Conservation (phyloP, 139 green algal species). For the Chlorella sp. region DNA sequence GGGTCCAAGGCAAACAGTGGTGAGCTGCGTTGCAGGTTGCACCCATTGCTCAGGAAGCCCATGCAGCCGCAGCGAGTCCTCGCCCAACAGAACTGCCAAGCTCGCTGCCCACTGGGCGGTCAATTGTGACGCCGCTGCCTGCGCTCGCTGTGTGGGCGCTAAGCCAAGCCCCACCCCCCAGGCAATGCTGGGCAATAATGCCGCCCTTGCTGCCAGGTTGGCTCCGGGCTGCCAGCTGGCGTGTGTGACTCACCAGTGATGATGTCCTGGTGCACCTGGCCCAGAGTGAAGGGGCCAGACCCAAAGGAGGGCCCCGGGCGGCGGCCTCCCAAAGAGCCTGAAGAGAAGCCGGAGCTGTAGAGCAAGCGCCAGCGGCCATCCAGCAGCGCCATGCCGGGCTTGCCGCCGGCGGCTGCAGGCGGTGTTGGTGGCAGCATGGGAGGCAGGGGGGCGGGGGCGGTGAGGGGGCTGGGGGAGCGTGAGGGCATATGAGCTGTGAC, state of each 20-base stretch:
- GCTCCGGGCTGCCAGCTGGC: too few species aligned
- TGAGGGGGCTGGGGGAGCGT: background rate
- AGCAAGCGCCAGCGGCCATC: conserved; percentile 61
- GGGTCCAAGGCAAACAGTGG: too few species aligned
- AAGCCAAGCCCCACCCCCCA: background rate
- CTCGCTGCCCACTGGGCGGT: too few species aligned
- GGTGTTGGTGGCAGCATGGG: background rate
- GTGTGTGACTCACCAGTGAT: background rate
- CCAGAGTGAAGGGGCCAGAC: conserved; percentile 56
- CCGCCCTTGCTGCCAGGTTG: too few species aligned
- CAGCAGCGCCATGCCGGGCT: conserved; percentile 51
- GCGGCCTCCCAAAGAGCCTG: conserved; percentile 61
- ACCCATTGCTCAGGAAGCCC: too few species aligned
- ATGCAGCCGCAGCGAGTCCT: too few species aligned
- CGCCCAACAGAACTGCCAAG: too few species aligned
- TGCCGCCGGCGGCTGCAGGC: background rate
- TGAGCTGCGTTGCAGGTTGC: too few species aligned
- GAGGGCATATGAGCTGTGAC: background rate
- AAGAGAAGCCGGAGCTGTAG: conserved; percentile 59
- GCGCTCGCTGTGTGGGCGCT: background rate
- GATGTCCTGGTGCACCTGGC: conserved; percentile 61
- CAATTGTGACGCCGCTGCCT: too few species aligned
- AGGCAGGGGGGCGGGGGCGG: too few species aligned
- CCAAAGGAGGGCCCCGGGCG: conserved; percentile 60
- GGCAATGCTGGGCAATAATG: background rate